phyloP scores from a whole-genome alignment of 1,139 yeast genomes.

The Saccharomycopsis phalli region DNA sequence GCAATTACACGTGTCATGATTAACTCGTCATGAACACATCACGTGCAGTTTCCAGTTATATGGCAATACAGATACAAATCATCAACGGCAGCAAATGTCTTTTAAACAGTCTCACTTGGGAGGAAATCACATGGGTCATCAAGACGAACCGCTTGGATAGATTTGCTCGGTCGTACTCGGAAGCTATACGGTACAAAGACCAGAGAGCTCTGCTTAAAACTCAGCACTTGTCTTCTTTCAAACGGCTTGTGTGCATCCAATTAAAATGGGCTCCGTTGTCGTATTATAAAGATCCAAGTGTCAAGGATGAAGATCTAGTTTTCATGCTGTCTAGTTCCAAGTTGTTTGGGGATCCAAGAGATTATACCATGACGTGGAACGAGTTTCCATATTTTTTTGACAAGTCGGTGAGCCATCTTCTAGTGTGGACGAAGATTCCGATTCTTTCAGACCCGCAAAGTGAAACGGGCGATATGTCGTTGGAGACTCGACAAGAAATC shows the following conservation, averaged over 20 bases:
- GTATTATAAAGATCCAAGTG: constrained; percentile 5
- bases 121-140: constrained; percentile 7
- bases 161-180: constrained; percentile 12
- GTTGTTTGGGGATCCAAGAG: constrained; percentile 21
- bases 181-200: constrained; percentile 8
- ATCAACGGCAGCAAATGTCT: constrained; percentile 11
- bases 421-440: constrained; percentile 35
- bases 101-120: constrained; percentile 8
- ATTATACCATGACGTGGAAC: constrained; percentile 27
- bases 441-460: constrained; percentile 29
- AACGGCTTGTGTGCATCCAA: constrained; percentile 17
- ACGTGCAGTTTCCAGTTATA: too few relatives aligned
- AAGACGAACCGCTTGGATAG: constrained; percentile 9
- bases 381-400: constrained; percentile 35
- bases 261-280: constrained; percentile 14
- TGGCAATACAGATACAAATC: not conserved
- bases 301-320: constrained; percentile 6
- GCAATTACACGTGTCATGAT: too few relatives aligned
- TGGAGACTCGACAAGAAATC: constrained; percentile 21
- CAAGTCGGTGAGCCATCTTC: constrained; percentile 29
- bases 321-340: constrained; percentile 4
- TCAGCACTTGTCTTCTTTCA: constrained; percentile 3
- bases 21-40: too few relatives aligned
- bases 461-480: constrained; percentile 23
- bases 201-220: constrained; percentile 2